phyloP scores from a whole-genome alignment of 192 early-diverging fungal genomes.

The Backusella sp. region DNA sequence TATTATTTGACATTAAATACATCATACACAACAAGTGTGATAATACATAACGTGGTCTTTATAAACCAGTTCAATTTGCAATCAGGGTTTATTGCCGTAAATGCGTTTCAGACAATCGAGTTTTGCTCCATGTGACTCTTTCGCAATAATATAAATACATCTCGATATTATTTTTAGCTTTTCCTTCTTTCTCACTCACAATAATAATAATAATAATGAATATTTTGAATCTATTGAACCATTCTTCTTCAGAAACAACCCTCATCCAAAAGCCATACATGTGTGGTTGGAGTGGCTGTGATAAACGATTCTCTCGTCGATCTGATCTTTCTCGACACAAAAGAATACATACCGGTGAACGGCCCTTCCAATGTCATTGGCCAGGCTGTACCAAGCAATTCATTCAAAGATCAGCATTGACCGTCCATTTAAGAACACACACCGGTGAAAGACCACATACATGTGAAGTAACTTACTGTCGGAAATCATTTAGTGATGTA shows the following conservation, averaged over 20 bases:
- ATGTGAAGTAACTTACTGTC: constrained; percentile 62
- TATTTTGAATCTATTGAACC: constrained; percentile 25
- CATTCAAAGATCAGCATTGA: constrained; percentile 75
- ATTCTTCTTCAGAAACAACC: not conserved
- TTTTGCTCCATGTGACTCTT: not conserved
- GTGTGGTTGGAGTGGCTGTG: constrained; percentile 59
- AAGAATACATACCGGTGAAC: constrained; percentile 74
- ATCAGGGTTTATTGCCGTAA: not conserved
- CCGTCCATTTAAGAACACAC: constrained; percentile 73
- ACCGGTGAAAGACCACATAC: constrained; percentile 69
- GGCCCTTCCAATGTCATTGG: constrained; percentile 65
- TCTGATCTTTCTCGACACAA: constrained; percentile 71
- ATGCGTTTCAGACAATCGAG: not conserved
- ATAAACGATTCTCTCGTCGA: constrained; percentile 66
- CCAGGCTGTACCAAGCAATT: constrained; percentile 60
- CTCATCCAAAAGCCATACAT: constrained; percentile 35
- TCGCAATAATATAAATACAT: not conserved
- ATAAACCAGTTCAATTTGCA: not conserved
- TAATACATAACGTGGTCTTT: too few species aligned
- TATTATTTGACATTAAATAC: not conserved
- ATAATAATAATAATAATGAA: constrained; percentile 18
- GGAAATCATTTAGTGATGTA: constrained; percentile 72
- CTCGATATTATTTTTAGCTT: not conserved
- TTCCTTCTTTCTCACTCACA: not conserved
- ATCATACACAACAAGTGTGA: too few species aligned